These are phyloP conservation scores for Epichloe gansuensis DNA, from an alignment of 2,329 filamentous ascomycete species.

Conservation along the genomic window DNA sequence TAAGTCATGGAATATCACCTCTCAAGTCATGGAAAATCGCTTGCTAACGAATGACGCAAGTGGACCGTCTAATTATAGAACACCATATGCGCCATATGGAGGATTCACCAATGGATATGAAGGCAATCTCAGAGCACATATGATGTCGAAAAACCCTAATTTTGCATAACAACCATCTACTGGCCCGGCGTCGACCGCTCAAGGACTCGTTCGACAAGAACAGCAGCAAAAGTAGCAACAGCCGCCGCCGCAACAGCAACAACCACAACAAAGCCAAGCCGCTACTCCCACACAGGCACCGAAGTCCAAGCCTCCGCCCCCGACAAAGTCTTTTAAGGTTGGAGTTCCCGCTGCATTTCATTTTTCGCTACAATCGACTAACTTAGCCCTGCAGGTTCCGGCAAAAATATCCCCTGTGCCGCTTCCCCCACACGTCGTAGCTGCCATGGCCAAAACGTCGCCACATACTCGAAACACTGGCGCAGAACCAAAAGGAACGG, in stretches of 20 bases:
- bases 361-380: constrained; percentile 15
- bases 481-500: neutral
- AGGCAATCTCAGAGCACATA: constrained; percentile 33
- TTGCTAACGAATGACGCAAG: constrained; percentile 20
- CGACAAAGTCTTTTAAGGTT: constrained; percentile 21
- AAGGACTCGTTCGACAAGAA: neutral
- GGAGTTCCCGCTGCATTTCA: constrained; percentile 15
- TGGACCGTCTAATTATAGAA: constrained; percentile 43
- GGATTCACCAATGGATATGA: constrained; percentile 51
- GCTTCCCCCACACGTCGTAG: constrained; percentile 29
- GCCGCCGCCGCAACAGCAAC: neutral
- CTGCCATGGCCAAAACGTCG: constrained; percentile 18
- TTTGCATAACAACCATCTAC: constrained; percentile 11
- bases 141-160: constrained; percentile 23
- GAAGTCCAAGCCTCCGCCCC: constrained; percentile 14
- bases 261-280: neutral
- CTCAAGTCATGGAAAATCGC: neutral
- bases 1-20: constrained; percentile 16
- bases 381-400: constrained; percentile 20
- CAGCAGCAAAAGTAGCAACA: neutral
- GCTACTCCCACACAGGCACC: constrained; percentile 6
- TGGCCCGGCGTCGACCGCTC: neutral
- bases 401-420: constrained; percentile 32
- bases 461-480: neutral
- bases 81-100: constrained; percentile 43